phyloP scores from a whole-genome alignment of 192 early-diverging fungal genomes.

The Umbelopsis sp. region DNA sequence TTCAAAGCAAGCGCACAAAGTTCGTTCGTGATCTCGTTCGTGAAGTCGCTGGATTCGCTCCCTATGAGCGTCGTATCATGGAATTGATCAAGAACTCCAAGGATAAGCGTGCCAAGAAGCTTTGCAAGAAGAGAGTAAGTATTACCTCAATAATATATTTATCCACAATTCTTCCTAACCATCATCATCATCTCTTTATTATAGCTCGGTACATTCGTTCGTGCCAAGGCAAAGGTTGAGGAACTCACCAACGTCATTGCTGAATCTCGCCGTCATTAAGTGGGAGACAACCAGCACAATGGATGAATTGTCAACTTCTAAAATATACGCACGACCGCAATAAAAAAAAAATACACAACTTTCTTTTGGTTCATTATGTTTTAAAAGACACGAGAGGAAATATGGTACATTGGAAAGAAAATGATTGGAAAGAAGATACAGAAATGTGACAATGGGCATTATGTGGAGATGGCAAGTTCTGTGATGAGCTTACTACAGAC shows the following conservation, averaged over 20 bases:
- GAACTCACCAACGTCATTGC: constrained; percentile 93
- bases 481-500: constrained; percentile 93
- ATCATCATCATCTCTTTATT: background rate
- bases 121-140: constrained; percentile 93
- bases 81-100: constrained; percentile 99
- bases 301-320: constrained; percentile 44
- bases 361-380: background rate
- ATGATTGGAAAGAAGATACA: background rate
- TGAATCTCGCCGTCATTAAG: constrained; percentile 80
- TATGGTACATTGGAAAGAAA: constrained; percentile 25
- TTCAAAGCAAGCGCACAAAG: constrained; percentile 70
- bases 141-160: background rate
- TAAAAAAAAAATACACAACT: constrained; percentile 44
- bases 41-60: constrained; percentile 95
- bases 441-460: background rate
- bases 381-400: background rate
- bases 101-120: constrained; percentile 99
- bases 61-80: constrained; percentile 98
- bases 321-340: constrained; percentile 45
- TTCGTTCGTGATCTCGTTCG: constrained; percentile 94
- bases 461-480: constrained; percentile 76
- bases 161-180: background rate
- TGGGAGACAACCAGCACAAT: background rate
- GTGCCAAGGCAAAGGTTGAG: constrained; percentile 99
- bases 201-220: constrained; percentile 93